phyloP scores from a whole-genome alignment of 306 rosid genomes.

The Lathyrus aphaca region DNA sequence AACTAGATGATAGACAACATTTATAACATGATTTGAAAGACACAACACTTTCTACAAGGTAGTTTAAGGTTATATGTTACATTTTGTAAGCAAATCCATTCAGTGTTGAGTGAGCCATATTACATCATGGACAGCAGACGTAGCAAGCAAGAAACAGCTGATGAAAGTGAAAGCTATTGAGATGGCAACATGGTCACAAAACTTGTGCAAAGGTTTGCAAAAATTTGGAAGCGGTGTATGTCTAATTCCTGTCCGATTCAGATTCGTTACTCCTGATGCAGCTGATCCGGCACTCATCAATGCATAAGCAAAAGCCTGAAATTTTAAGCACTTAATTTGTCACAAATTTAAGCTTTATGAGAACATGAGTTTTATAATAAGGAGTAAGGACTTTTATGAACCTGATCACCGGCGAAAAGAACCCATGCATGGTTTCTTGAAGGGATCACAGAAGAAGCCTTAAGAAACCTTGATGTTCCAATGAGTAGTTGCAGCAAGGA shows the following conservation, averaged over 20 bases:
- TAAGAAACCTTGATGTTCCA: slow-evolving; percentile 61
- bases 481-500: slow-evolving; percentile 75
- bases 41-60: no score
- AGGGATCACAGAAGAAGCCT: slow-evolving; percentile 60
- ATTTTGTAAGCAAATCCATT: slow-evolving; percentile 44
- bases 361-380: background rate
- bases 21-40: no score
- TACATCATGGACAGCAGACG: slow-evolving; percentile 67
- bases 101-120: slow-evolving; percentile 83
- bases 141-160: slow-evolving; percentile 67
- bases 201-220: slow-evolving; percentile 68
- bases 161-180: slow-evolving; percentile 87
- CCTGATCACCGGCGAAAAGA: slow-evolving; percentile 89
- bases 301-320: slow-evolving; percentile 84
- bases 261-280: slow-evolving; percentile 79
- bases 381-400: slow-evolving; percentile 10
- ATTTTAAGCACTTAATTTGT: background rate
- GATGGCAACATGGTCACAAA: slow-evolving; percentile 86
- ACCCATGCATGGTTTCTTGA: slow-evolving; percentile 86
- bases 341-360: no score
- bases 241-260: slow-evolving; percentile 81
- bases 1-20: no score
- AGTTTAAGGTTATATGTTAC: background rate
- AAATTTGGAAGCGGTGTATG: slow-evolving; percentile 79
- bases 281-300: slow-evolving; percentile 93